Base-by-base conservation (phyloP, 2,329 filamentous ascomycete species). In the Ramularia endophylla region DNA sequence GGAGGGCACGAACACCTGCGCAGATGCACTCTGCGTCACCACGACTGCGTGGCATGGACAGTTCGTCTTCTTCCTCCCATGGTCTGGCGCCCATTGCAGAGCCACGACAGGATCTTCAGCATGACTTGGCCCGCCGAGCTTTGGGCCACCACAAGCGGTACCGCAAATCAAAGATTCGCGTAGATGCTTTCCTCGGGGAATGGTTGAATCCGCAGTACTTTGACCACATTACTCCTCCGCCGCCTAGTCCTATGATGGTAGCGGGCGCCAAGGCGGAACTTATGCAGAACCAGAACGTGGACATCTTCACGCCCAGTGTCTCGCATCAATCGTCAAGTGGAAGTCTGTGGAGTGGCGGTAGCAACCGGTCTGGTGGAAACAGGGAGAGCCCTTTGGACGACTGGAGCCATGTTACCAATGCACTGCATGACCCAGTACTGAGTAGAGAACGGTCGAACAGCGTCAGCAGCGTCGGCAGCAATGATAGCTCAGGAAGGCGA, bases 141-240 rank as follows among this genome's bases (percentile, higher is more conserved):
- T 40, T 61, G 15, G 57, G 57, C 9, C 57, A 59, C 25, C 62
- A 60, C 5, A 62, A 63, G 19, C 55, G 63, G 13, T 48, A 58
- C 45, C 45, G 54, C 9, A 83, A 78, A 49, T 69, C 77, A 3
- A 72, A 81, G 8, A 67, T 98, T 35, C 83, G 92, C 1, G 75
- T 98, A 5, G 92, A 98, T 65, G 84, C 89, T 0, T 95, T 94
- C 59, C 73, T 98, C 0, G 90, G 92, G 36, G 92, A 98, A 71
- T 98, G 92, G 92, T 73, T 97, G 20, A 86, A 85, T 2, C 87
- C 88, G 1, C 83, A 89, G 58, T 98, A 98, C 63, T 98, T 90
- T 57, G 88, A 95, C 48, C 76, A 85, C 38, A 95, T 95, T 50
- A 90, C 85, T 0, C 86, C 88, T 3, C 92, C 92, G 8, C 92